Percentiles rank a stretch among this genome's conserved stretches.
phyloP scores from a whole-genome alignment of 371 early-diverging fungal genomes.

The Mortierella sp. region DNA sequence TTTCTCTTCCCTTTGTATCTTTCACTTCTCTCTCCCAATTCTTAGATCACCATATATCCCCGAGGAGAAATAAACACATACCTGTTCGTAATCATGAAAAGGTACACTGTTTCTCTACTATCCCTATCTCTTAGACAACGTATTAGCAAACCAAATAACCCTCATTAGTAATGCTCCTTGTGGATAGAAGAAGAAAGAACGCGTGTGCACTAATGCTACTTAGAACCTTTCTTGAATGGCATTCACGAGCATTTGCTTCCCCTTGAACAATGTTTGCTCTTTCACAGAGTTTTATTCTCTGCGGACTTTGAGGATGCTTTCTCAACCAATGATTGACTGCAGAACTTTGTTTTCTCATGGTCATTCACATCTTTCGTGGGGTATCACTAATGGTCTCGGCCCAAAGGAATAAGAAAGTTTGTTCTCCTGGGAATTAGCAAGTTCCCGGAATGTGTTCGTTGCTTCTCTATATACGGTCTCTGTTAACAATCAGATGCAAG shows the following conservation, averaged over 20 bases:
- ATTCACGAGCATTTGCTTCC: background rate
- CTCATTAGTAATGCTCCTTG: too few species aligned
- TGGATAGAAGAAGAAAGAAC: too few species aligned
- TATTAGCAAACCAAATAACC: background rate
- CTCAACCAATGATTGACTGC: background rate
- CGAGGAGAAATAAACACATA: background rate
- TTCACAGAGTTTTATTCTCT: background rate
- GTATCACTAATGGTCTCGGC: background rate
- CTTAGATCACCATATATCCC: background rate
- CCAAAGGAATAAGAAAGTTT: too few species aligned
- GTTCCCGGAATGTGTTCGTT: too few species aligned
- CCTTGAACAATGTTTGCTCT: background rate
- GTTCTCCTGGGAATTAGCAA: too few species aligned
- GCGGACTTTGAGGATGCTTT: background rate
- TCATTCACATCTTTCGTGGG: background rate
- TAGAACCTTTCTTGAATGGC: background rate
- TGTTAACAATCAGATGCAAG: too few species aligned
- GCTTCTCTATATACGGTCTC: too few species aligned
- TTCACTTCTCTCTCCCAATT: background rate
- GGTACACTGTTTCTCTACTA: background rate
- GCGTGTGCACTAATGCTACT: background rate
- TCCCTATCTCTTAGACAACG: background rate
- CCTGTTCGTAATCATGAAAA: background rate
- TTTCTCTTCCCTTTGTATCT: background rate
- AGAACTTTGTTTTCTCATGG: background rate